Base-by-base conservation (phyloP, 2,329 filamentous ascomycete species). In the Westerdykella aurantiaca region DNA sequence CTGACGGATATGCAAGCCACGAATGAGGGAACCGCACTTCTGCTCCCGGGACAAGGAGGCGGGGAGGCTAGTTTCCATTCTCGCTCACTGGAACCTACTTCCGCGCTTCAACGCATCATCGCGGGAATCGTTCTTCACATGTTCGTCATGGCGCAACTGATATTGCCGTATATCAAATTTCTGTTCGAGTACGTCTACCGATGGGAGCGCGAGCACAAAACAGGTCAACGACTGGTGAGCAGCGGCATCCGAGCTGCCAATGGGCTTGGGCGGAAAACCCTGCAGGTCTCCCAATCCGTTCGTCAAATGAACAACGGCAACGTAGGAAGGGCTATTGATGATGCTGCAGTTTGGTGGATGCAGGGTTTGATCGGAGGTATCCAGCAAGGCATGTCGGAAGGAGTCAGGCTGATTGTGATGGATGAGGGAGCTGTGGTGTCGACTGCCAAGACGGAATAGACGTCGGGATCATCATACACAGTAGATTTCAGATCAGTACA, bases 351-450 rank as follows among this genome's bases (percentile, higher is more conserved):
- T 3, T 88, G 83, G 79, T 76, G 80, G 55, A 64, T 85, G 1
- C 75, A 82, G 49, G 78, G 81, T 16, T 68, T 88, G 40, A 75
- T 80, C 2, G 82, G 80, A 12, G 85, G 85, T 0, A 69, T 88
- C 34, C 80, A 81, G 53, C 81, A 87, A 52, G 82, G 85, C 5
- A 69, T 73, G 31, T 73, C 72, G 1, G 74, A 80, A 47, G 78
- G 78, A 0, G 69, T 80, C 61, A 59, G 10, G 25, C 25, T 29
- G 9, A 29, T 66, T 16, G 66, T 74, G 34, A 47, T 78, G 38
- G 72, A 52, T n/a, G 45, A 60, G 31, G 48, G 42, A 25, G 18
- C 37, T 13, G 43, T 43, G 43, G 40, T 25, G 16, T 29, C 47
- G 25, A 34, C 25, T 7, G 25, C 25, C 25, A 29, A 29, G 25